Evolutionary conservation across 805 yeast species (phyloP).

Genomic region (Scheffersomyces coipomensis): DNA sequence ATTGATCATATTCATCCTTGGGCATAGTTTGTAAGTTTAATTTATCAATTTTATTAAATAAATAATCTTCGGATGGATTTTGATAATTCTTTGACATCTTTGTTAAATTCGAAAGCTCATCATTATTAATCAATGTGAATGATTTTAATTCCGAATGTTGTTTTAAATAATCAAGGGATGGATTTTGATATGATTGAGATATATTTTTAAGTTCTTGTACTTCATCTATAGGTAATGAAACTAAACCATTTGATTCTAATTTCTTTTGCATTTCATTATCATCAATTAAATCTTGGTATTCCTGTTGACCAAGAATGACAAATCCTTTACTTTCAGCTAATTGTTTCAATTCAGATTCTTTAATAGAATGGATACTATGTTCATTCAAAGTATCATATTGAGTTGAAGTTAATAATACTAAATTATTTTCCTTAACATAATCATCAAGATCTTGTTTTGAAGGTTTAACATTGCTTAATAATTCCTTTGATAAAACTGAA

Average conservation of each 20-base stretch:
- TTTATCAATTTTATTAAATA: conserved; percentile 15
- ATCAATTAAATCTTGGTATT: conserved; percentile 24
- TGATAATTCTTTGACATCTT: conserved; percentile 9
- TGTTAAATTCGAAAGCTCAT: conserved; percentile 13
- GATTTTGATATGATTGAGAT: background rate
- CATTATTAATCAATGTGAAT: background rate
- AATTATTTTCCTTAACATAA: conserved; percentile 32
- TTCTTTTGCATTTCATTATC: conserved; percentile 35
- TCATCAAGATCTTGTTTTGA: conserved; percentile 26
- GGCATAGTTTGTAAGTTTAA: conserved; percentile 15
- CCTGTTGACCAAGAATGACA: conserved; percentile 23
- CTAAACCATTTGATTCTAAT: conserved; percentile 29
- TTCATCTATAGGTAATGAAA: conserved; percentile 24
- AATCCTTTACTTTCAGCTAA: conserved; percentile 23
- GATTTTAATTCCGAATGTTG: conserved; percentile 9
- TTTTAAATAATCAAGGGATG: conserved; percentile 15
- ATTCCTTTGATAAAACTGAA: conserved; percentile 15
- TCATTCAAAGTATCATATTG: conserved; percentile 29
- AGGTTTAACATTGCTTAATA: conserved; percentile 4
- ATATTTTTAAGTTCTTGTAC: conserved; percentile 11
- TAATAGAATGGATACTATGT: conserved; percentile 19
- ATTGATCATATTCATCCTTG: conserved; percentile 13
- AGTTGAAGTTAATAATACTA: conserved; percentile 28
- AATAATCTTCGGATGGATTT: conserved; percentile 23
- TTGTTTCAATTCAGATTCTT: conserved; percentile 21